Evolutionary conservation across 2,329 filamentous ascomycete genomes (phyloP).

Genomic region (Penicillium sp.): DNA sequence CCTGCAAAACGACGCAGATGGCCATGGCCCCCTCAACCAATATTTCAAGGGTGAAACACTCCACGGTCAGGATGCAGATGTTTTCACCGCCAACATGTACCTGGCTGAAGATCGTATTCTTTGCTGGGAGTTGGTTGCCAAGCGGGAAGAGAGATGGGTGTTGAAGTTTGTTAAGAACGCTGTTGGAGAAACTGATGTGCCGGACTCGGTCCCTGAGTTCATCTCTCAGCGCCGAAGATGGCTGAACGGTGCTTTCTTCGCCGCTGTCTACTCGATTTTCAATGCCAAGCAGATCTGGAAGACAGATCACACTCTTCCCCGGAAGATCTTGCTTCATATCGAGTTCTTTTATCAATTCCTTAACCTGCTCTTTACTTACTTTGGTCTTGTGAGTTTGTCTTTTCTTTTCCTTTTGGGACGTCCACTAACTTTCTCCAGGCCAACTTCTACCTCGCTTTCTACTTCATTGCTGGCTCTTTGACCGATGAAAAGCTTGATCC

Average conservation of each 20-base stretch:
- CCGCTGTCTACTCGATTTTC: conserved; percentile 92
- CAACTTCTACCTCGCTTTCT: conserved; percentile 99
- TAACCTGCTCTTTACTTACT: conserved; percentile 91
- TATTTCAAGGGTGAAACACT: conserved; percentile 72
- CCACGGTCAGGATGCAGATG: conserved; percentile 91
- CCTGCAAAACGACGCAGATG: conserved; percentile 92
- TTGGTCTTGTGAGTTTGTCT: conserved; percentile 63
- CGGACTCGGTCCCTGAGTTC: conserved; percentile 91
- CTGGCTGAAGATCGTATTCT: conserved; percentile 97
- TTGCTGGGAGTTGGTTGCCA: conserved; percentile 96
- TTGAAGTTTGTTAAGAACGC: conserved; percentile 97
- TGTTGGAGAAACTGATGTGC: conserved; percentile 96
- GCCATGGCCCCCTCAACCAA: conserved; percentile 90
- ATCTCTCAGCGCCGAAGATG: conserved; percentile 94
- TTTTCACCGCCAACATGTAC: conserved; percentile 99
- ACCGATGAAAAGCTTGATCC: conserved; percentile 77
- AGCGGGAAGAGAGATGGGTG: conserved; percentile 92
- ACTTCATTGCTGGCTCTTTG: conserved; percentile 91
- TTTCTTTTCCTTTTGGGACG: background rate
- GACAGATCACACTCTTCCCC: conserved; percentile 84
- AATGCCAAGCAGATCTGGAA: conserved; percentile 91
- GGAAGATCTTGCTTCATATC: conserved; percentile 88
- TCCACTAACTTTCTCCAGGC: conserved; percentile 47
- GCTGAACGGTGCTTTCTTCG: conserved; percentile 99
- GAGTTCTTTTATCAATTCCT: conserved; percentile 96